Percentiles rank a stretch among this genome's conserved stretches.
Conservation (phyloP, 2,329 filamentous ascomycete genomes). For the Aspergillus niger region DNA sequence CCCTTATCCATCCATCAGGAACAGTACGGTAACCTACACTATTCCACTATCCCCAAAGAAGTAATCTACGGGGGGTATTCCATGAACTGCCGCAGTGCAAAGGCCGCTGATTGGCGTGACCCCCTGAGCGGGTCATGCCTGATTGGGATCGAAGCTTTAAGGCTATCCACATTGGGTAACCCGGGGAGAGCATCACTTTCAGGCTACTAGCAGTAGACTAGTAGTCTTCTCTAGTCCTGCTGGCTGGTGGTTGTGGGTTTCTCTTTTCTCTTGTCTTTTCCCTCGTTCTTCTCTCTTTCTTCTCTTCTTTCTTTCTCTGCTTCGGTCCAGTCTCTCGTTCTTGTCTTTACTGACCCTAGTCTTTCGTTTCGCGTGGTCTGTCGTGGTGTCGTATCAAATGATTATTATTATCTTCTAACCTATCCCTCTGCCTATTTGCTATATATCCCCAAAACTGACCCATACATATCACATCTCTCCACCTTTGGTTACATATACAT, state of each 20-base stretch:
- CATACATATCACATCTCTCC: not conserved
- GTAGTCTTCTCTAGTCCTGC: not conserved
- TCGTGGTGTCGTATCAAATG: not conserved
- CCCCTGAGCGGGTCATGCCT: constrained; percentile 9
- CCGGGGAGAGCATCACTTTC: not conserved
- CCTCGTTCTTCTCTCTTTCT: constrained; percentile 1
- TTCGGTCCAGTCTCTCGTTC: constrained; percentile 27
- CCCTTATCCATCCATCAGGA: not conserved
- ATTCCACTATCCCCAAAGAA: not conserved
- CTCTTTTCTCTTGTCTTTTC: not conserved
- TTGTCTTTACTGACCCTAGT: constrained; percentile 25
- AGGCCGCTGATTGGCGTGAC: constrained; percentile 13
- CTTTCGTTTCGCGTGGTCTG: constrained; percentile 20
- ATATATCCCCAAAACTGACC: constrained; percentile 2
- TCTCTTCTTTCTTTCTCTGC: constrained; percentile 2
- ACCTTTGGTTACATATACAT: not conserved
- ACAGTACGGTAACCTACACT: too few relatives aligned
- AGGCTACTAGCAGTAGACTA: not conserved
- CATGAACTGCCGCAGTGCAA: constrained; percentile 22
- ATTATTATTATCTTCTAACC: not conserved
- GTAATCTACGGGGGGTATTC: constrained; percentile 1
- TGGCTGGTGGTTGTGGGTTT: not conserved
- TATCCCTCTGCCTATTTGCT: constrained; percentile 7
- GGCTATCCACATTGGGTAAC: constrained; percentile 4
- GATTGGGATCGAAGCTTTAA: not conserved